phyloP scores from a whole-genome alignment of 495 filamentous ascomycete species.

The Neurospora sp. region DNA sequence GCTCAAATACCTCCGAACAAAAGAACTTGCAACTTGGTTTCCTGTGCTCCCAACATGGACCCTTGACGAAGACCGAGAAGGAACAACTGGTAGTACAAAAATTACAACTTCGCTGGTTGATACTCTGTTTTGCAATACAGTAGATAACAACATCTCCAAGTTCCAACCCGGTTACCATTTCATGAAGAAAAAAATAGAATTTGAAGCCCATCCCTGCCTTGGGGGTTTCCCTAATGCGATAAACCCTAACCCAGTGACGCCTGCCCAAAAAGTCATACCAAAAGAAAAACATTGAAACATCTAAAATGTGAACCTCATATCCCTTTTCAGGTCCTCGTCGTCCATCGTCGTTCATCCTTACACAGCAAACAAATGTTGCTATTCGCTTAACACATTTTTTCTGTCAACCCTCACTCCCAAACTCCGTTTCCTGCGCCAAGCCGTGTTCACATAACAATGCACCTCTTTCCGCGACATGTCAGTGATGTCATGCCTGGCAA shows the following conservation, averaged over 20 bases:
- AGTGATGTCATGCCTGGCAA: not conserved
- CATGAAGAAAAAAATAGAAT: not conserved
- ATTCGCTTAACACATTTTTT: not conserved
- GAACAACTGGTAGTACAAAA: not conserved
- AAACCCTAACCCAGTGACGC: not conserved
- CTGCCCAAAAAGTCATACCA: not conserved
- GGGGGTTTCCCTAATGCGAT: not conserved
- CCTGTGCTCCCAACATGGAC: not conserved
- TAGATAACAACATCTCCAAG: not conserved
- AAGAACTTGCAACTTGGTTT: not conserved
- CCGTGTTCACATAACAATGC: constrained; percentile 10
- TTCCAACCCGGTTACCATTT: not conserved
- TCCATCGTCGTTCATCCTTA: not conserved
- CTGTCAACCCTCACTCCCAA: not conserved
- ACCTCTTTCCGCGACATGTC: constrained; percentile 4
- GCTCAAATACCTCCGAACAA: not conserved
- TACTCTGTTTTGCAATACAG: not conserved
- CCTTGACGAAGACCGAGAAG: not conserved
- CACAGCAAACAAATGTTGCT: not conserved
- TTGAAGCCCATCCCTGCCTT: not conserved
- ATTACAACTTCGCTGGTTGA: not conserved
- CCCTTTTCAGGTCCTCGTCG: not conserved
- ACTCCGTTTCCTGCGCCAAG: not conserved
- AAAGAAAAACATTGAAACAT: not conserved
- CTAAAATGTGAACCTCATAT: not conserved